Conservation (phyloP, 2,329 filamentous ascomycete species). For the Xylaria hypoxylon region DNA sequence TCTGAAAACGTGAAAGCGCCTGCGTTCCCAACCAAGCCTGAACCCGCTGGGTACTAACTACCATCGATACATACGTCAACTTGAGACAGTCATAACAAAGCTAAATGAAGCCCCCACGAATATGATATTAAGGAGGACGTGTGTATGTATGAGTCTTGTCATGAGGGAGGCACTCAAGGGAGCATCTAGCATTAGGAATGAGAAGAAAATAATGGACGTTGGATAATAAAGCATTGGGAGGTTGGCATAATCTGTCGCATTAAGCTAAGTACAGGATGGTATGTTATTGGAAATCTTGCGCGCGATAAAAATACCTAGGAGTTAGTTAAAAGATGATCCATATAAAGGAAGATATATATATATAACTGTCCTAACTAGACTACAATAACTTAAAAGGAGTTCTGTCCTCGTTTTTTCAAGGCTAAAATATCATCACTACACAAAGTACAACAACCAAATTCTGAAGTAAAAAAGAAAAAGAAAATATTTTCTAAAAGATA, state of each 20-base stretch:
- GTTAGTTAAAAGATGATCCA: no score
- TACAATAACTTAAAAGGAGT: no score
- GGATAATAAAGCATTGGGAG: neutral
- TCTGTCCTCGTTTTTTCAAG: no score
- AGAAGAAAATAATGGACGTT: neutral
- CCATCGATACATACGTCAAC: neutral
- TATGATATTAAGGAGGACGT: neutral
- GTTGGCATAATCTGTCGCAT: neutral
- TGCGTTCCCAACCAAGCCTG: conserved; percentile 60
- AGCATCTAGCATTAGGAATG: neutral
- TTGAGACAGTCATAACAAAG: neutral
- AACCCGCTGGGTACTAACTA: conserved; percentile 63
- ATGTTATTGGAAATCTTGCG: neutral
- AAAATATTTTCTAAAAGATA: no score
- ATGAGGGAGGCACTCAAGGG: neutral
- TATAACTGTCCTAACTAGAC: no score
- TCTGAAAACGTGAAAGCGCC: conserved; percentile 58
- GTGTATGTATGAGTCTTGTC: neutral
- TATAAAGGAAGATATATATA: no score
- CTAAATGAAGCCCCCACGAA: neutral
- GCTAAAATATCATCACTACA: no score
- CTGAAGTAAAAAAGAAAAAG: no score
- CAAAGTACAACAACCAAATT: no score
- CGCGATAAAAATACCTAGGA: no score
- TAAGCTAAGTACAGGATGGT: neutral